Conservation (phyloP, 2,329 filamentous ascomycete genomes). For the Alternaria panax region DNA sequence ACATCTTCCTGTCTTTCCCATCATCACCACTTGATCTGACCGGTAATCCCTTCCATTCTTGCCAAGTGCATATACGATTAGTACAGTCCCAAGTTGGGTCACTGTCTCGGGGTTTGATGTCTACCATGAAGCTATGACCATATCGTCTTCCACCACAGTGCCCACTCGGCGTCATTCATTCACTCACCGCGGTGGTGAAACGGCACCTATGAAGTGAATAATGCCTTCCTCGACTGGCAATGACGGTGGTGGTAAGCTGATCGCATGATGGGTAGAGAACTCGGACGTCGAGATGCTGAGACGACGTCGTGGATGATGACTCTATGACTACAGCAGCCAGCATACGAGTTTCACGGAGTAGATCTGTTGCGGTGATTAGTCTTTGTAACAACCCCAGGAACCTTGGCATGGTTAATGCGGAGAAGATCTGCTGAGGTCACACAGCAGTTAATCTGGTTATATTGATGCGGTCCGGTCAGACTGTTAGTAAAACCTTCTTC, state of each 20-base stretch:
- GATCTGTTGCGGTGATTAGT: not conserved
- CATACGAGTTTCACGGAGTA: not conserved
- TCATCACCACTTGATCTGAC: not conserved
- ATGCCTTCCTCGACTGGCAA: not conserved
- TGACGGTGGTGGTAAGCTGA: slow-evolving; percentile 14
- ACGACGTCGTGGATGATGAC: not conserved
- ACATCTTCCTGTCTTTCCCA: not conserved
- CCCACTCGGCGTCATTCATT: slow-evolving; percentile 1
- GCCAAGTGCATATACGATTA: not conserved
- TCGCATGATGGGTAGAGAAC: not conserved
- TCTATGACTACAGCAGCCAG: not conserved
- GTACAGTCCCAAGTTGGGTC: not conserved
- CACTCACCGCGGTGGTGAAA: not conserved
- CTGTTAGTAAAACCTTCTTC: not conserved
- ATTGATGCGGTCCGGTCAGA: not conserved
- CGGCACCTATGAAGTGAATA: not conserved
- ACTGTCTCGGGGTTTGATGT: not conserved
- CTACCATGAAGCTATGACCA: not conserved
- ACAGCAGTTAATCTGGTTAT: slow-evolving; percentile 14
- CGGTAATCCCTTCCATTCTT: not conserved
- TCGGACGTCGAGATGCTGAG: not conserved
- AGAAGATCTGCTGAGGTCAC: slow-evolving; percentile 8
- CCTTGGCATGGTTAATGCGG: not conserved
- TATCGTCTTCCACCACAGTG: not conserved
- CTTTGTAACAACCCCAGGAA: not conserved